Conservation (phyloP, 2,329 filamentous ascomycete species). For the Alternaria novae-zelandiae region DNA sequence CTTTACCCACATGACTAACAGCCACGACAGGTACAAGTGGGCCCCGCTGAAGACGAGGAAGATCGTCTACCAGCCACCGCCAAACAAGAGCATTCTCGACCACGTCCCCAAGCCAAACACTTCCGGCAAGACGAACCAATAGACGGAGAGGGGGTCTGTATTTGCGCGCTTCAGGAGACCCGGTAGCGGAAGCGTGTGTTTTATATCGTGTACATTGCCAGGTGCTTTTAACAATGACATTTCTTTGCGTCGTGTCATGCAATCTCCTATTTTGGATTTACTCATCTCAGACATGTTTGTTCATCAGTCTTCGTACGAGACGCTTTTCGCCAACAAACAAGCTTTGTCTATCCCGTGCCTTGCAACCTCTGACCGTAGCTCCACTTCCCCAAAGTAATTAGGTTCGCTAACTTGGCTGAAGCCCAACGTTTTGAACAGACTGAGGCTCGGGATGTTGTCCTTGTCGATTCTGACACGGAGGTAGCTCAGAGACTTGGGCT, state of each 20-base stretch:
- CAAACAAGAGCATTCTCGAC: conserved; percentile 37
- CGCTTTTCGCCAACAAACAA: neutral
- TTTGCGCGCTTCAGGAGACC: conserved; percentile 26
- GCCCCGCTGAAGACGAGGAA: conserved; percentile 93
- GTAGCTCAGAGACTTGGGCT: conserved; percentile 47
- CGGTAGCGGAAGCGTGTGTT: conserved; percentile 40
- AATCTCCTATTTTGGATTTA: neutral
- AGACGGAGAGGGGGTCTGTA: conserved; percentile 23
- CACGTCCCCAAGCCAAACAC: conserved; percentile 42
- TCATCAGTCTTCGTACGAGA: neutral
- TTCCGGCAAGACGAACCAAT: conserved; percentile 44
- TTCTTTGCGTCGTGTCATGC: conserved; percentile 18
- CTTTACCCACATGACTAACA: conserved; percentile 32
- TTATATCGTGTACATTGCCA: conserved; percentile 50
- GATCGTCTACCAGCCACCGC: conserved; percentile 82
- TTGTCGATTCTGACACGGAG: conserved; percentile 68
- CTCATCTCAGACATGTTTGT: neutral
- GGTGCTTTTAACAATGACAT: conserved; percentile 43
- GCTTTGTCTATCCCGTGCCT: neutral
- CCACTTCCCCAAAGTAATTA: conserved; percentile 74
- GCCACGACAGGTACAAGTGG: conserved; percentile 82
- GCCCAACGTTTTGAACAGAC: conserved; percentile 65
- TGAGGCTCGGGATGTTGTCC: conserved; percentile 63
- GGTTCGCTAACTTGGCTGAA: conserved; percentile 61
- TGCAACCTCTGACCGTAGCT: conserved; percentile 39